Evolutionary conservation across 352 stramenopile species (phyloP), one percentile per base, ranked within the genome.

Genomic region (Phytophthora crassamura): DNA sequence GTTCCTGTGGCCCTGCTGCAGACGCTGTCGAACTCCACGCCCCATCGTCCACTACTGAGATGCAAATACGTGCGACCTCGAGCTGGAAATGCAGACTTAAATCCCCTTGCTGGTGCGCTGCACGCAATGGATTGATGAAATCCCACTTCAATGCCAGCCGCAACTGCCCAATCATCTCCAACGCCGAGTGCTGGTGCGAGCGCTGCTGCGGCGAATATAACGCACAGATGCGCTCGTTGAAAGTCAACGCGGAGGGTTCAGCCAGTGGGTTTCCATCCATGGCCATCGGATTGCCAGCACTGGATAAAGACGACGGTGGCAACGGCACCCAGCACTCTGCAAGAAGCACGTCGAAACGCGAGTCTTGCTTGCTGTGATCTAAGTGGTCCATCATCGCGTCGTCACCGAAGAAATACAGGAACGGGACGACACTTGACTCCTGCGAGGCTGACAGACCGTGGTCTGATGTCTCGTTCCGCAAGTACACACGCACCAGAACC

Each of bases 331-430:
- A 95, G 22, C 82, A 91, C 58, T 94, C 84, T 8, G 84, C 87
- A 14, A 95, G 46, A 12, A 95, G 72, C 41, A 78, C 73, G 35
- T 95, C 87, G 35, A 92, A 92, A 4, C 86, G 80, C 8, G 82
- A 89, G 42, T 95, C 85, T 59, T 93, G 84, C 50, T 93, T 94
- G 69, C 83, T 92, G 59, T 93, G 87, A 53, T 95, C 85, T 34
- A 95, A 66, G 64, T 91, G 82, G 53, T 95, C 87, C 85, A 95
- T 91, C 65, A 89, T 95, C 15, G 75, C 74, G 56, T 95, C 87
- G 18, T 95, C 87, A 7, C 87, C 87, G 53, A 95, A 95, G 64
- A 95, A 95, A 51, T 95, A 95, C 18, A 95, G 64, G 59, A 95
- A 95, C 3, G 87, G 87, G 30, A 95, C 82, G 14, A 95, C 87